Evolutionary conservation across 2,329 filamentous ascomycete species (phyloP), one percentile per base, ranked within the genome.

Genomic region (Blastomyces emzantsi): DNA sequence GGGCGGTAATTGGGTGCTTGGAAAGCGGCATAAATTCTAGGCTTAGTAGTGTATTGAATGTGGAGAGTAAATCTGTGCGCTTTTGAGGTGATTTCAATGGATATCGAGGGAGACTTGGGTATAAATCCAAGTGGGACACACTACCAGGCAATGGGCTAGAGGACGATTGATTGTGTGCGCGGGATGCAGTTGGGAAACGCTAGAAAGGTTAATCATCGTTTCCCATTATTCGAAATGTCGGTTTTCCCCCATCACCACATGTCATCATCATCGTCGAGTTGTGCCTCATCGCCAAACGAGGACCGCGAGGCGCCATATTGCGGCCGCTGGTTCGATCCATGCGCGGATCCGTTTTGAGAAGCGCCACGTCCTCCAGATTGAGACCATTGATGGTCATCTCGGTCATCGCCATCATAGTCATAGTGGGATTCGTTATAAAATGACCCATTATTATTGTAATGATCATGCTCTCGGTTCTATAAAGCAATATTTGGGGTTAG

Each of bases 391-490:
- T 69, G 70, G 68, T 74, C 74, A 61, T 73, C 72, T 54, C 70
- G 70, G 67, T 78, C 76, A 65, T 79, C 75, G 54, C 76, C 75
- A 64, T 81, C 78, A 69, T 82, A 80, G 66, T 80, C 80, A 69
- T 82, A 83, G 70, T 81, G 78, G 62, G 79, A 76, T 63, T 82
- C 80, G 62, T 81, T 80, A 63, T 82, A 80, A 19, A 41, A 76
- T 55, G 75, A 73, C 64, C 72, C 75, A 63, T 80, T 78, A 54
- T 70, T 71, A n/a, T n/a, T n/a, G 60, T 77, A 75, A 61, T 77
- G 73, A 60, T 77, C 72, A 57, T 73, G 68, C 30, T 68, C 67
- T 61, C 70, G 66, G 57, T 67, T 67, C 67, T 69, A 52, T 52
- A 39, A 22, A 13, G 62, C 62, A 60, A 28, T 17, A 63, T 64